Percentiles rank a stretch among this genome's conserved stretches.
phyloP scores from a whole-genome alignment of 2,329 filamentous ascomycete genomes.

The Phaeophleospora eucalypticola region DNA sequence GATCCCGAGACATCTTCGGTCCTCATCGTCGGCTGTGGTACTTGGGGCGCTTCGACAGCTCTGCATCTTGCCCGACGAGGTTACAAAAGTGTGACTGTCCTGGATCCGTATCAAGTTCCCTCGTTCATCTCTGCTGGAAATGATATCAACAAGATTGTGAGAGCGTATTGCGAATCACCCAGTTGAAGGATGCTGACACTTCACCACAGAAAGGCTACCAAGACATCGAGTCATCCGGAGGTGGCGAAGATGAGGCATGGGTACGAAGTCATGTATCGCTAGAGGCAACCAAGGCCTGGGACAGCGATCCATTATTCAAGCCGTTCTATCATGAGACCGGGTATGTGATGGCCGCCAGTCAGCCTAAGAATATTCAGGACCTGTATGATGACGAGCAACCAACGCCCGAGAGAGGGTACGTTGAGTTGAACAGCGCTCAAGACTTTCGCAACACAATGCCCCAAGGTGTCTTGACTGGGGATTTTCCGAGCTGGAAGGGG shows the following conservation, averaged over 20 bases:
- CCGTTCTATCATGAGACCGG: slow-evolving; percentile 47
- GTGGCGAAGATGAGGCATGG: slow-evolving; percentile 33
- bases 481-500: slow-evolving; percentile 50
- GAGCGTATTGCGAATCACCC: slow-evolving; percentile 14
- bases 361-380: slow-evolving; percentile 32
- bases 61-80: slow-evolving; percentile 48
- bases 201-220: slow-evolving; percentile 12
- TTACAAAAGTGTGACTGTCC: slow-evolving; percentile 47
- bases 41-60: slow-evolving; percentile 52
- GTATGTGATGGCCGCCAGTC: slow-evolving; percentile 46
- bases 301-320: slow-evolving; percentile 40
- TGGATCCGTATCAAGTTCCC: slow-evolving; percentile 46
- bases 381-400: slow-evolving; percentile 20
- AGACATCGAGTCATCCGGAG: slow-evolving; percentile 21
- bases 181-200: not conserved
- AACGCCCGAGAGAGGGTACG: slow-evolving; percentile 22
- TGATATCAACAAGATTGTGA: slow-evolving; percentile 50
- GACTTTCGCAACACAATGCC: slow-evolving; percentile 52
- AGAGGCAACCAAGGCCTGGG: slow-evolving; percentile 42
- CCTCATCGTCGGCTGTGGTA: slow-evolving; percentile 49
- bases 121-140: slow-evolving; percentile 49
- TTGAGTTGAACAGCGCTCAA: slow-evolving; percentile 38
- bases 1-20: slow-evolving; percentile 17
- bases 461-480: slow-evolving; percentile 47
- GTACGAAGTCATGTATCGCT: slow-evolving; percentile 34